Evolutionary conservation across 2,329 filamentous ascomycete species (phyloP).

Genomic region (Alternaria triticina): DNA sequence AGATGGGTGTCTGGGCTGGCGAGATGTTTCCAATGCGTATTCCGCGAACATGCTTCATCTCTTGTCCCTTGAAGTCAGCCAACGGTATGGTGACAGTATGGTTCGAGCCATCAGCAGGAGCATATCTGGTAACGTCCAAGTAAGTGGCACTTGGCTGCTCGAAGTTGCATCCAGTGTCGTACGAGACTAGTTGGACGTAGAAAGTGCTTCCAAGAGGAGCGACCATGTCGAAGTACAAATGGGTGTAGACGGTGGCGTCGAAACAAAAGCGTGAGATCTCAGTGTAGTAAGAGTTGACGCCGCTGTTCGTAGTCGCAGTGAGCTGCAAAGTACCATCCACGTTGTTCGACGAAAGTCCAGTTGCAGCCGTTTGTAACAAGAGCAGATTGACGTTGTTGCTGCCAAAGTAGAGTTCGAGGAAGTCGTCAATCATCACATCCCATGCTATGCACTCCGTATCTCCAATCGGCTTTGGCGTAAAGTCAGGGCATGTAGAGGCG

Average conservation of each 20-base stretch:
- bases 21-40: conserved; percentile 15
- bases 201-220: conserved; percentile 6
- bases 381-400: conserved; percentile 14
- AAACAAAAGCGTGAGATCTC: conserved; percentile 14
- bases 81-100: conserved; percentile 13
- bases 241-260: conserved; percentile 11
- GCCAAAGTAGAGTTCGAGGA: conserved; percentile 14
- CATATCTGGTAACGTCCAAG: conserved; percentile 10
- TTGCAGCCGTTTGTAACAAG: conserved; percentile 6
- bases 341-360: conserved; percentile 11
- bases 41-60: conserved; percentile 8
- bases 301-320: conserved; percentile 8
- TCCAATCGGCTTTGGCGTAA: conserved; percentile 4
- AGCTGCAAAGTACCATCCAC: conserved; percentile 11
- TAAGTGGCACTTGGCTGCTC: conserved; percentile 7
- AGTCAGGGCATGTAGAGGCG: conserved; percentile 10
- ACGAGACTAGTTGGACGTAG: conserved; percentile 12
- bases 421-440: conserved; percentile 13
- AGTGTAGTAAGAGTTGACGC: conserved; percentile 13
- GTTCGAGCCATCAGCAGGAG: conserved; percentile 7
- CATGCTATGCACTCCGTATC: conserved; percentile 12
- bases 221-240: conserved; percentile 13
- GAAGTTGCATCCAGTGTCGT: conserved; percentile 1
- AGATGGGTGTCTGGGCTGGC: conserved; percentile 9
- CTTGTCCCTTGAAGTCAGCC: conserved; percentile 10